Conservation (phyloP, 768 basidiomycete genomes). For the Pisolithus albus region DNA sequence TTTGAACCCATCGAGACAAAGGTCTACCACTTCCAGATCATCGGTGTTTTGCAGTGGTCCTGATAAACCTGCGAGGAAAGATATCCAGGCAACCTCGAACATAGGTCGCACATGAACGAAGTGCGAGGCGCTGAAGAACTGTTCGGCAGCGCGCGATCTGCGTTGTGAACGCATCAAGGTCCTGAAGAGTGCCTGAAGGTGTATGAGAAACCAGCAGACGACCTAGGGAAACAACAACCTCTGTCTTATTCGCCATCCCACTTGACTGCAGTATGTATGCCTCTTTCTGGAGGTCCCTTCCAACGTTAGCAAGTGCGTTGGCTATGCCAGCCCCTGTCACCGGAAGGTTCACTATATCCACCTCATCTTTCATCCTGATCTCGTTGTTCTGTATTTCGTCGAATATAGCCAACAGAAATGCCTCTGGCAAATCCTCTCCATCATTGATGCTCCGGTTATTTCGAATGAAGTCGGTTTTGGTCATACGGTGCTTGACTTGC, state of each 20-base stretch:
- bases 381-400: conserved; percentile 91
- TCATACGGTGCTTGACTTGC: conserved; percentile 92
- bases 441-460: conserved; percentile 99
- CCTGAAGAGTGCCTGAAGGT: conserved; percentile 72
- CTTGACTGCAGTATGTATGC: conserved; percentile 93
- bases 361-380: conserved; percentile 98
- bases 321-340: conserved; percentile 65
- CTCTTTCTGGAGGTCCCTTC: conserved; percentile 91
- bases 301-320: conserved; percentile 79
- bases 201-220: conserved; percentile 6
- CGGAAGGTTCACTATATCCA: conserved; percentile 50
- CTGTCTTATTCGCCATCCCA: conserved; percentile 95
- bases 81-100: conserved; percentile 99
- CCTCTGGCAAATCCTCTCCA: conserved; percentile 79
- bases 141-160: conserved; percentile 71
- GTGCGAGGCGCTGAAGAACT: conserved; percentile 95
- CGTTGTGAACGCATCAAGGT: conserved; percentile 90
- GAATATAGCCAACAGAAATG: conserved; percentile 68
- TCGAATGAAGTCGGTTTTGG: conserved; percentile 82
- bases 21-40: conserved; percentile 84
- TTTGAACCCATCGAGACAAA: conserved; percentile 94
- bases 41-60: conserved; percentile 93
- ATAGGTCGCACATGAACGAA: conserved; percentile 96
- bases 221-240: conserved; percentile 43
- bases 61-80: conserved; percentile 92